Base-by-base conservation (phyloP, 306 rosid genomes). In the Heteromeles arbutifolia region DNA sequence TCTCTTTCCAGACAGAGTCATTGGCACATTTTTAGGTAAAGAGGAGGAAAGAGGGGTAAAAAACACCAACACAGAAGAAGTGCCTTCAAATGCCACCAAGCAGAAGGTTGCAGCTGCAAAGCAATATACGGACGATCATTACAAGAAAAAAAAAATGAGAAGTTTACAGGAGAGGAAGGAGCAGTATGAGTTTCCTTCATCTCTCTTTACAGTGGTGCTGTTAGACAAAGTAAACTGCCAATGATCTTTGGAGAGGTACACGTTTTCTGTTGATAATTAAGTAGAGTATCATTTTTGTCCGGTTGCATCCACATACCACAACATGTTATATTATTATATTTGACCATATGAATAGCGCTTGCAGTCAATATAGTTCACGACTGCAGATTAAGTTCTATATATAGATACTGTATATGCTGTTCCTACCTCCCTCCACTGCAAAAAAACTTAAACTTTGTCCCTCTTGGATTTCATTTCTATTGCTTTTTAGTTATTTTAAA, bases 181-280 rank as follows among this genome's bases (percentile, higher is more conserved):
- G 41, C 41, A 37, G 41, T 37, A 37, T 7, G 41, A 37, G 41
- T 37, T 37, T 37, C 41, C 41, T 37, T 37, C 41, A 37, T 37
- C 41, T 37, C 41, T 37, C 41, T 37, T 37, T 37, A 37, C 41
- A 37, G 41, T 37, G 41, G 41, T 7, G 10, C 2, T 37, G 41
- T 37, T 37, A 37, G 41, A 37, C 41, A 7, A 37, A 37, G 41
- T 37, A 50, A 52, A 19, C 73, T 95, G 71, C 90, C 96, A 61
- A 92, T 95, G 97, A 95, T 95, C 67, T 95, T 92, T 84, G 99
- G 97, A 58, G 99, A 95, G 99, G 99, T 95, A 88, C 62, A 21
- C 5, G 14, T 19, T 48, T 45, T 21, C 63, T 8, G 4, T 29
- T 8, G 10, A 48, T 32, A 53, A n/a, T 34, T 17, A 17, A 22